A percentile compares a stretch with the other conserved stretches of the same genome.
Conservation (phyloP, 371 early-diverging fungal genomes). For the Paraphysoderma sedebokerense region DNA sequence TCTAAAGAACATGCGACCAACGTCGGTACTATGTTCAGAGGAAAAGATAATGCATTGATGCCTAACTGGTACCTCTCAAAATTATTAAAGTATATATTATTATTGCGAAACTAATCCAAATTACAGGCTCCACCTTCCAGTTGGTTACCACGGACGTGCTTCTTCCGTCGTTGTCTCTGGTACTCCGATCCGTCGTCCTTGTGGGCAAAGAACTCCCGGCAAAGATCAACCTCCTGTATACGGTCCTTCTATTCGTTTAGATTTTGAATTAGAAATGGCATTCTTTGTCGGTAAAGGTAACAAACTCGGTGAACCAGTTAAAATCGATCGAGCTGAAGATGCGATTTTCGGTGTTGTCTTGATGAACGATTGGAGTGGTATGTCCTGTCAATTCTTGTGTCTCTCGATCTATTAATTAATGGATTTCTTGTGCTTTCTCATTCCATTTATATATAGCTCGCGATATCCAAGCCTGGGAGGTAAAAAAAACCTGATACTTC, state of each 20-base stretch:
- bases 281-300: conserved; percentile 86
- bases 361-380: conserved; percentile 94
- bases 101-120: too few relatives aligned
- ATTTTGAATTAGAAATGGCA: conserved; percentile 92
- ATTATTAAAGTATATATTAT: too few relatives aligned
- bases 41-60: conserved; percentile 93
- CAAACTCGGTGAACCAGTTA: conserved; percentile 60
- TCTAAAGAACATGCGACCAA: conserved; percentile 94
- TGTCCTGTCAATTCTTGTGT: background rate
- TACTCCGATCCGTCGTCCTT: conserved; percentile 71
- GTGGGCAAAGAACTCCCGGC: conserved; percentile 57
- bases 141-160: conserved; percentile 95
- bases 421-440: too few relatives aligned
- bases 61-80: too few relatives aligned
- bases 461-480: conserved; percentile 64
- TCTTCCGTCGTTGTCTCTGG: conserved; percentile 85
- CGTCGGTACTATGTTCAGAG: conserved; percentile 94
- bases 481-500: too few relatives aligned
- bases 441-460: conserved; percentile 12
- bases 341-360: conserved; percentile 90
- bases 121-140: conserved; percentile 87
- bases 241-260: conserved; percentile 62
- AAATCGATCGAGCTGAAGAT: conserved; percentile 58
- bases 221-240: conserved; percentile 51
- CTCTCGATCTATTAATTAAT: background rate